Evolutionary conservation across 2,329 filamentous ascomycete species (phyloP).

Genomic region (Fusarium proliferatum): DNA sequence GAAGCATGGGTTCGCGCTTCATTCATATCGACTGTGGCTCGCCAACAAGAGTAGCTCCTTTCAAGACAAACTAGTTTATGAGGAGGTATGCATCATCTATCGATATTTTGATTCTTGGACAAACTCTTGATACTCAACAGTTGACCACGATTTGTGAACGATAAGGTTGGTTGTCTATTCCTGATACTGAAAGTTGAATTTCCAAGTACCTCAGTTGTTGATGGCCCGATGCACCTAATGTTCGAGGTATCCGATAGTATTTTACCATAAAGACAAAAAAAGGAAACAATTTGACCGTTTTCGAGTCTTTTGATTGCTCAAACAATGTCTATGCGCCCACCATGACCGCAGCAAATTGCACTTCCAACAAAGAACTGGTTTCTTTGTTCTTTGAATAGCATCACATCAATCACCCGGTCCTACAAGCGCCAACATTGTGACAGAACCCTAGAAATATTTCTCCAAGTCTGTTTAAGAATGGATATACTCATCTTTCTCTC

Average conservation of each 20-base stretch:
- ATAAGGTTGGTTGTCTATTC: neutral
- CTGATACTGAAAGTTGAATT: neutral
- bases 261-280: constrained; percentile 16
- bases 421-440: neutral
- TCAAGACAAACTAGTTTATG: neutral
- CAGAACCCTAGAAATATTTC: neutral
- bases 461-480: constrained; percentile 1
- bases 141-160: neutral
- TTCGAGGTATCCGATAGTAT: neutral
- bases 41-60: neutral
- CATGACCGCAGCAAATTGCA: neutral
- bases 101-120: neutral
- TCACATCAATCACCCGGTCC: neutral
- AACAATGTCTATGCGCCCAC: constrained; percentile 25
- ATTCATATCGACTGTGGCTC: neutral
- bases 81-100: neutral
- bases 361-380: constrained; percentile 29
- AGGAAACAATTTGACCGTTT: neutral
- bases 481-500: neutral
- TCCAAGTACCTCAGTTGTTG: neutral
- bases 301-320: neutral
- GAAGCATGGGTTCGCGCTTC: neutral
- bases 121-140: neutral
- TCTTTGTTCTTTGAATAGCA: constrained; percentile 40
- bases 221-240: neutral